Percentiles rank a stretch among this genome's conserved stretches.
These are phyloP conservation scores for Naganishia vaughanmartiniae DNA, from an alignment of 768 basidiomycete genomes.

Conservation along the genomic window DNA sequence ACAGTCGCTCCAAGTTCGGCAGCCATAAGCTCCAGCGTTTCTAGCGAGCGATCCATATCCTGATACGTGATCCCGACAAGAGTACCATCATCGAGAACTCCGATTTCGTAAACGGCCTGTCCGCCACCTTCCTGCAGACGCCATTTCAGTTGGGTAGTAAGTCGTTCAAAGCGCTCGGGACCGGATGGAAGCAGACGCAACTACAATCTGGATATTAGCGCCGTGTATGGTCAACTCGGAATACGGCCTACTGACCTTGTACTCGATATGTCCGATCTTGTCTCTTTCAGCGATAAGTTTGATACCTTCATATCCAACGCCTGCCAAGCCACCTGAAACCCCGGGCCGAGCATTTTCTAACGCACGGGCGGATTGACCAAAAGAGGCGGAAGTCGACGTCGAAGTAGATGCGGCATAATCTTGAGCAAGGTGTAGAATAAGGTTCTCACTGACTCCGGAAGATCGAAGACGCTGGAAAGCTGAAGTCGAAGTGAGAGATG, in stretches of 20 bases:
- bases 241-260: conserved; percentile 58
- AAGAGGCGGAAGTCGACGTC: conserved; percentile 11
- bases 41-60: conserved; percentile 76
- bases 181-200: conserved; percentile 75
- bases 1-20: conserved; percentile 89
- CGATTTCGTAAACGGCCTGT: conserved; percentile 73
- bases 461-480: conserved; percentile 6
- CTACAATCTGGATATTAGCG: background rate
- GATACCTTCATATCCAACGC: conserved; percentile 9
- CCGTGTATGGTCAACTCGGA: background rate
- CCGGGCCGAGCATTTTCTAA: conserved; percentile 13
- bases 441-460: conserved; percentile 1
- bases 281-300: conserved; percentile 48
- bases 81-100: conserved; percentile 79
- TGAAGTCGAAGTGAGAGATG: background rate
- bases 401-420: background rate
- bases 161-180: conserved; percentile 57
- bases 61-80: conserved; percentile 70
- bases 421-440: background rate
- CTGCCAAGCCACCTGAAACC: background rate
- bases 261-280: conserved; percentile 79
- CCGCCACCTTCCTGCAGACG: conserved; percentile 80
- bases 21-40: conserved; percentile 90
- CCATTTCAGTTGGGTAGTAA: conserved; percentile 96
- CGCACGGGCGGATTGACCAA: background rate